A percentile compares a stretch with the other conserved stretches of the same genome.
Conservation (phyloP, 345 rosid species). For the Euphorbia lathyris region DNA sequence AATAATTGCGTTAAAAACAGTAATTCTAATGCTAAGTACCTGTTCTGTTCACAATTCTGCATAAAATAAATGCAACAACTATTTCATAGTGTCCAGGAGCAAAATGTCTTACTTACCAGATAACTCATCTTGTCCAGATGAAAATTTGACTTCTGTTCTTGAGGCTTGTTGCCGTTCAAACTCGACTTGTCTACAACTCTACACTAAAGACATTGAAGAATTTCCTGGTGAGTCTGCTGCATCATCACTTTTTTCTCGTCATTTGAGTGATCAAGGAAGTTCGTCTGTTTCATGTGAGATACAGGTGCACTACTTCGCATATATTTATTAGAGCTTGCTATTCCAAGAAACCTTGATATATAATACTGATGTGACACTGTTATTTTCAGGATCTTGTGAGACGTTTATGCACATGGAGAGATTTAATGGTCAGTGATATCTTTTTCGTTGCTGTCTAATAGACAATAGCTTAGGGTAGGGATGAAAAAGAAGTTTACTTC, state of each 20-base stretch:
- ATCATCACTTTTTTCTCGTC: slow-evolving; percentile 68
- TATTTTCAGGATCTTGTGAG: slow-evolving; percentile 68
- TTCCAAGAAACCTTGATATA: not conserved
- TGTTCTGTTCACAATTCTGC: not conserved
- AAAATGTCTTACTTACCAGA: slow-evolving; percentile 57
- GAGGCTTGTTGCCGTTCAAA: slow-evolving; percentile 93
- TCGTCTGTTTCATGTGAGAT: slow-evolving; percentile 41
- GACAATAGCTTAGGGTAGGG: slow-evolving; percentile 1
- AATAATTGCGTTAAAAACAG: not conserved
- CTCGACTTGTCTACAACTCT: slow-evolving; percentile 72
- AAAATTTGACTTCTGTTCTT: slow-evolving; percentile 57
- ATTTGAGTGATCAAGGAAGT: slow-evolving; percentile 50
- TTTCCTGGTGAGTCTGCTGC: slow-evolving; percentile 80
- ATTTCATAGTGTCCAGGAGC: slow-evolving; percentile 34
- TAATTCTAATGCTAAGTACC: not conserved
- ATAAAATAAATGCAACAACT: not conserved
- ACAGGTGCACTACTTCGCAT: slow-evolving; percentile 43
- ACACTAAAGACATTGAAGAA: slow-evolving; percentile 69
- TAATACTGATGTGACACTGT: slow-evolving; percentile 9
- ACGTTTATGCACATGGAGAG: slow-evolving; percentile 89
- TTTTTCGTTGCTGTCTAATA: slow-evolving; percentile 10
- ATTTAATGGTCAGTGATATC: slow-evolving; percentile 67
- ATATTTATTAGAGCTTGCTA: slow-evolving; percentile 4
- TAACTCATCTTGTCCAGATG: slow-evolving; percentile 60
- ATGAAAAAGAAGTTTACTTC: not conserved